Percentiles rank a stretch among this genome's conserved stretches.
Evolutionary conservation across 2,329 filamentous ascomycete species (phyloP).

Genomic region (Ceratocystis cacaofunesta): DNA sequence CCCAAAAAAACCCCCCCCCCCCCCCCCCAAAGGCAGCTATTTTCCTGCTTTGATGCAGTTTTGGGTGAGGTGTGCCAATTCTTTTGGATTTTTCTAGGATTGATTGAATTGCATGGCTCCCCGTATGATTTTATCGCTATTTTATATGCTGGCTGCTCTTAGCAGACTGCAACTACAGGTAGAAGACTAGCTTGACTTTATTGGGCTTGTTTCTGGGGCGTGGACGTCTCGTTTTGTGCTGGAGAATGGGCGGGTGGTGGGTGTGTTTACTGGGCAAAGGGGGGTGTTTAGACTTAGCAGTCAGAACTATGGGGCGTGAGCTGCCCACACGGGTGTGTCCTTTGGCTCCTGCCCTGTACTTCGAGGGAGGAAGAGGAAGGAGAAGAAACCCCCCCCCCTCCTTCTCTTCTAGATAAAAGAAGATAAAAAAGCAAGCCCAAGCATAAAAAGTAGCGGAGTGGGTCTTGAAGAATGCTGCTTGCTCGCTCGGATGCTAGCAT

Average conservation of each 20-base stretch:
- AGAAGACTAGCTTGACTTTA: too few relatives aligned
- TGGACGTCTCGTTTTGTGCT: too few relatives aligned
- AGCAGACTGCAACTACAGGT: too few relatives aligned
- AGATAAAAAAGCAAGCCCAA: not conserved
- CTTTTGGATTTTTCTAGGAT: not conserved
- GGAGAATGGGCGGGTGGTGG: too few relatives aligned
- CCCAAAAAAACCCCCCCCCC: not conserved
- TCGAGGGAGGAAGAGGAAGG: too few relatives aligned
- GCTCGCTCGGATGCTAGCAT: conserved; percentile 1
- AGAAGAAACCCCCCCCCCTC: not conserved
- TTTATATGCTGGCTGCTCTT: not conserved
- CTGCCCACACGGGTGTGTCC: too few relatives aligned
- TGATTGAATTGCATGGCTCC: not conserved
- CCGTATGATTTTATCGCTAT: not conserved
- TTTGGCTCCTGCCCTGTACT: too few relatives aligned
- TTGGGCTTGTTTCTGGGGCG: too few relatives aligned
- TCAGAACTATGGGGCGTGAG: too few relatives aligned
- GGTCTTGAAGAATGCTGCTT: conserved; percentile 5
- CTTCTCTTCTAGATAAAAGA: not conserved
- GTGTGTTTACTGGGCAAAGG: too few relatives aligned
- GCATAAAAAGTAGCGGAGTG: not conserved
- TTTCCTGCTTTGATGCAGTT: not conserved
- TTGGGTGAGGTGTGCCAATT: not conserved
- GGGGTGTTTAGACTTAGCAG: too few relatives aligned
- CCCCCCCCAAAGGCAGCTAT: not conserved